phyloP scores from a whole-genome alignment of 305 asterid species.

The Rubia balearica region DNA sequence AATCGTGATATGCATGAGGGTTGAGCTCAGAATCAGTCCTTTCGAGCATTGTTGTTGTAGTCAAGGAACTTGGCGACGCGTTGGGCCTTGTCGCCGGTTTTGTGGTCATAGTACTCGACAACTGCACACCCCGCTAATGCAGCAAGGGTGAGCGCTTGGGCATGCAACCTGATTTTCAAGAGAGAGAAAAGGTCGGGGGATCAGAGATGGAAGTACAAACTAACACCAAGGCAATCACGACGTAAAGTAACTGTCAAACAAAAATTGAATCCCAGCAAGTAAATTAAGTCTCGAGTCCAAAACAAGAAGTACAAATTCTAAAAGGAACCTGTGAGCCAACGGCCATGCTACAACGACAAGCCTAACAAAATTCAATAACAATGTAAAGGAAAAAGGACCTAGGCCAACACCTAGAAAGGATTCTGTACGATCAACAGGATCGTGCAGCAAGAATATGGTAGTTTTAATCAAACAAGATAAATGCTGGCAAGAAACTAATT shows the following conservation, averaged over 20 bases:
- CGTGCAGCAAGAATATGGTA: not conserved
- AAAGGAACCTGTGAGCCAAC: not conserved
- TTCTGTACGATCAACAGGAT: not conserved
- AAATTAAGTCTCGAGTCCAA: not conserved
- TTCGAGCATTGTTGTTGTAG: constrained; percentile 28
- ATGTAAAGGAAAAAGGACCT: not conserved
- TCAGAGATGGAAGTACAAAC: not conserved
- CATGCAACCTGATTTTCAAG: constrained; percentile 57
- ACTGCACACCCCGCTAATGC: constrained; percentile 67
- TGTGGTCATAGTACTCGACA: constrained; percentile 78
- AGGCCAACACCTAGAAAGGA: not conserved
- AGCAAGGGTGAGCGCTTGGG: constrained; percentile 81
- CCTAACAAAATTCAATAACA: not conserved
- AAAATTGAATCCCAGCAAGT: not conserved
- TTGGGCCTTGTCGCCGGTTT: constrained; percentile 59
- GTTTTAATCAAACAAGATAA: not conserved
- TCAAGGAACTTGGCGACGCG: constrained; percentile 75
- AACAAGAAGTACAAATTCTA: not conserved
- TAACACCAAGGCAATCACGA: not conserved
- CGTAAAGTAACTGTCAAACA: too few relatives aligned
- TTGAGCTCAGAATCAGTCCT: constrained; percentile 26
- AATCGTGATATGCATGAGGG: not conserved
- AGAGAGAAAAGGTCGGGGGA: not conserved
- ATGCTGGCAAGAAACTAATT: too few relatives aligned
- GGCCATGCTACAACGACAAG: not conserved